These are phyloP conservation scores for Scenedesmus sp. DNA, from an alignment of 163 green algal species.

Conservation along the genomic window DNA sequence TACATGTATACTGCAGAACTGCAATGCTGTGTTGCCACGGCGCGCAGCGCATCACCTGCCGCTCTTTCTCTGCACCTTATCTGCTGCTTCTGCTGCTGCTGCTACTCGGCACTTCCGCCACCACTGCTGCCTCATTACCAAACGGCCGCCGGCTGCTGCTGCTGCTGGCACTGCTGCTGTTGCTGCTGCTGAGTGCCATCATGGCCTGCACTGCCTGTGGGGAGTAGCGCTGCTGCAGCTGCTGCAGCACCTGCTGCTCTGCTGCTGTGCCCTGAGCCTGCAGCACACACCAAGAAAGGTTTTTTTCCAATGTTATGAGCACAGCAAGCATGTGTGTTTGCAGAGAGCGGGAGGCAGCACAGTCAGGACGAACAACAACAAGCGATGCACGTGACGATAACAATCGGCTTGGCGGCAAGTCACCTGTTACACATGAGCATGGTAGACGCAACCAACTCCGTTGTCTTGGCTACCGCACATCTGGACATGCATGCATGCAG, in stretches of 20 bases:
- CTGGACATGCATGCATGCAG: no score
- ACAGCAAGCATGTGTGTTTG: background rate
- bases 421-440: no score
- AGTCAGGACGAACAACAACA: no score
- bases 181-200: constrained; percentile 29
- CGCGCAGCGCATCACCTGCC: background rate
- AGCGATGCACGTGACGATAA: no score
- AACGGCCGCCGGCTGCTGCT: background rate
- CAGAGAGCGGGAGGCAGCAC: no score
- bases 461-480: no score
- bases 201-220: constrained; percentile 39
- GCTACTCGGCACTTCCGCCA: background rate
- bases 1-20: background rate
- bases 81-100: constrained; percentile 40
- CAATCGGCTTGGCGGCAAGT: no score
- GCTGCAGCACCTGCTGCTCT: constrained; percentile 38
- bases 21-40: background rate
- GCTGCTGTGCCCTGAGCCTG: constrained; percentile 38
- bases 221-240: constrained; percentile 50
- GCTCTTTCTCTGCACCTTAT: background rate
- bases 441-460: no score
- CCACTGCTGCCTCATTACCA: background rate
- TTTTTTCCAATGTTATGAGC: background rate
- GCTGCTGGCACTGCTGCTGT: constrained; percentile 12
- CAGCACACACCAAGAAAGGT: background rate